Conservation (phyloP, 176 grass and related monocot species). For the Tillandsia fasciculata region DNA sequence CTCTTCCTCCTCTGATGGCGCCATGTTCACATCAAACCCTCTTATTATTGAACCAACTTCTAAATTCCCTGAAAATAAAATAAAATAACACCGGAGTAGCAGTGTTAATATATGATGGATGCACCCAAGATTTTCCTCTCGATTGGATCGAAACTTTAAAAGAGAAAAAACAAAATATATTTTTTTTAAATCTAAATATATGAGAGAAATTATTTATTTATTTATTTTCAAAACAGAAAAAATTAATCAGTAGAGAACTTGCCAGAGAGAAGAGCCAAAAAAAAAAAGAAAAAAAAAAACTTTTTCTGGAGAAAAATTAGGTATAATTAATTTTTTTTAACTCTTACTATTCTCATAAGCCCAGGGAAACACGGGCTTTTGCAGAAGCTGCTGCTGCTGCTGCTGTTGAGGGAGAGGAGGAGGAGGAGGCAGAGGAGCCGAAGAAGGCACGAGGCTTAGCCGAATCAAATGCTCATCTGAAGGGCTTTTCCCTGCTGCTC, state of each 20-base stretch:
- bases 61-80: slow-evolving; percentile 17
- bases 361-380: slow-evolving; percentile 36
- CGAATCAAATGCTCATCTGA: slow-evolving; percentile 37
- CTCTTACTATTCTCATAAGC: slow-evolving; percentile 13
- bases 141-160: too few relatives aligned
- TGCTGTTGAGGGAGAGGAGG: too few relatives aligned
- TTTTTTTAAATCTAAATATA: too few relatives aligned
- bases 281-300: too few relatives aligned
- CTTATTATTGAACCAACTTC: slow-evolving; percentile 17
- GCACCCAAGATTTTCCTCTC: too few relatives aligned
- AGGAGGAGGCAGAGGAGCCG: background rate
- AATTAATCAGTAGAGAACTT: too few relatives aligned
- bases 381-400: background rate
- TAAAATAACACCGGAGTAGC: background rate
- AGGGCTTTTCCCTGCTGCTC: background rate
- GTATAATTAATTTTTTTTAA: background rate
- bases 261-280: too few relatives aligned
- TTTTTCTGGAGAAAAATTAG: too few relatives aligned
- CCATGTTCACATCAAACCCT: slow-evolving; percentile 73
- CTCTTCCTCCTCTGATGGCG: slow-evolving; percentile 17
- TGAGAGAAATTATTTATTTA: too few relatives aligned
- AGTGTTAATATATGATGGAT: background rate
- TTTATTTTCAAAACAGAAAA: too few relatives aligned
- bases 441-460: slow-evolving; percentile 42
- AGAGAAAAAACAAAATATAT: too few relatives aligned